Base-by-base conservation (phyloP, 257 asterid genomes). In the Verbascum thapsus region DNA sequence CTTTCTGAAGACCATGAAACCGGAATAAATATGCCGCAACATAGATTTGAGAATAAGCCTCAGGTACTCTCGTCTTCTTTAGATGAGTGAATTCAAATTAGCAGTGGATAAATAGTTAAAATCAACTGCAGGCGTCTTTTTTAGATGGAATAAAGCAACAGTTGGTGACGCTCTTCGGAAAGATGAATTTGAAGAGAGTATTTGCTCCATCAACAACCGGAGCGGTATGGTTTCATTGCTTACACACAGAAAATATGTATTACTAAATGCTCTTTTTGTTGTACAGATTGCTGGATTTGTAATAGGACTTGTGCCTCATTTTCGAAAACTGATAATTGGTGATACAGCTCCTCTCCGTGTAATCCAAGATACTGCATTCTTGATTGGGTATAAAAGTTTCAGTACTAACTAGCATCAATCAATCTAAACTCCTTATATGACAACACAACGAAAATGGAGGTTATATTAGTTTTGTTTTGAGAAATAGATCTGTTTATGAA, bases 201-300 rank as follows among this genome's bases (percentile, higher is more conserved):
- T 73, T 88, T 42, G 94, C 98, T 41, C 96, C 98, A 64, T 88
- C 98, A 52, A 87, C 95, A 16, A 58, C 18, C 35, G 98, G 85
- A 77, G 98, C 86, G 70, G 96, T 90, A 90, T 17, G 80, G 53
- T 57, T 63, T 61, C 26, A 4, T 67, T 58, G 30, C 16, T 49
- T 71, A 43, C 53, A 57, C 32, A 16, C 41, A 45, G 37, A 19
- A 34, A 61, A n/a, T n/a, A n/a, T n/a, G n/a, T n/a, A n/a, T n/a
- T n/a, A n/a, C n/a, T 52, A 11, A 54, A 30, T 53, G 44, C 39
- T 57, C 48, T 15, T 11, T 38, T 55, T n/a, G n/a, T 19, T 53
- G 8, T 16, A 38, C 87, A 90, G 97, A 56, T 87, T 72, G 77
- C 53, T 45, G 98, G 98, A 67, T 90, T 90, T 61, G 63, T 67